Percentiles rank a stretch among this genome's conserved stretches.
Conservation (phyloP, 495 filamentous ascomycete genomes). For the Penicillium desertorum region DNA sequence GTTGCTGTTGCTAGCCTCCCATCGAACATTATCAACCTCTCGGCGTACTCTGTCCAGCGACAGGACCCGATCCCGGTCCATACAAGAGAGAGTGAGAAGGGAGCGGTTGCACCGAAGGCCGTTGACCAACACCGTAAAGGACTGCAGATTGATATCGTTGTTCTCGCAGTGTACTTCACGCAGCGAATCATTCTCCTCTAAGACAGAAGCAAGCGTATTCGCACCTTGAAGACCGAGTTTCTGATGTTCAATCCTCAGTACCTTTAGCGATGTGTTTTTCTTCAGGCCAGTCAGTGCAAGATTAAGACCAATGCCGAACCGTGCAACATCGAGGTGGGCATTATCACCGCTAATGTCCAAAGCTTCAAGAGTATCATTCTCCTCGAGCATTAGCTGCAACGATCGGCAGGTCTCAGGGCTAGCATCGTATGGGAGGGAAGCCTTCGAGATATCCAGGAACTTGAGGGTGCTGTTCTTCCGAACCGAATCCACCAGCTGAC, state of each 20-base stretch:
- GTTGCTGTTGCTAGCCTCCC: conserved; percentile 30
- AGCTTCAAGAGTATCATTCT: conserved; percentile 72
- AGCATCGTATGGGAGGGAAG: conserved; percentile 77
- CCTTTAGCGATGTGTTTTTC: conserved; percentile 69
- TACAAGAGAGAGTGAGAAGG: conserved; percentile 62
- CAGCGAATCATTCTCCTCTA: conserved; percentile 64
- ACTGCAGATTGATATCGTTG: conserved; percentile 75
- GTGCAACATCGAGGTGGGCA: conserved; percentile 80
- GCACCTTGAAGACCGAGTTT: conserved; percentile 68
- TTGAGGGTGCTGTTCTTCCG: conserved; percentile 69
- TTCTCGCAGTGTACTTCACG: conserved; percentile 73
- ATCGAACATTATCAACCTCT: conserved; percentile 55
- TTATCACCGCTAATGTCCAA: conserved; percentile 89
- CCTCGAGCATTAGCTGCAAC: conserved; percentile 72
- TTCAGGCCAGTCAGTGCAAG: conserved; percentile 74
- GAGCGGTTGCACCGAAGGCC: conserved; percentile 66
- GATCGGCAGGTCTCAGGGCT: conserved; percentile 69
- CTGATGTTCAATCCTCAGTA: conserved; percentile 72
- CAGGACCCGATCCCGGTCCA: conserved; percentile 60
- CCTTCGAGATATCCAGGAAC: conserved; percentile 84
- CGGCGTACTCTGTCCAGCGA: conserved; percentile 63
- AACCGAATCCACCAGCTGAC: conserved; percentile 69
- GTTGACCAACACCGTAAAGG: conserved; percentile 75
- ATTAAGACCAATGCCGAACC: conserved; percentile 79
- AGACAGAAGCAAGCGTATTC: conserved; percentile 72